Percentiles rank a stretch among this genome's conserved stretches.
These are phyloP conservation scores for Aspergillus ustus DNA, from an alignment of 2,329 filamentous ascomycete genomes.

Conservation along the genomic window DNA sequence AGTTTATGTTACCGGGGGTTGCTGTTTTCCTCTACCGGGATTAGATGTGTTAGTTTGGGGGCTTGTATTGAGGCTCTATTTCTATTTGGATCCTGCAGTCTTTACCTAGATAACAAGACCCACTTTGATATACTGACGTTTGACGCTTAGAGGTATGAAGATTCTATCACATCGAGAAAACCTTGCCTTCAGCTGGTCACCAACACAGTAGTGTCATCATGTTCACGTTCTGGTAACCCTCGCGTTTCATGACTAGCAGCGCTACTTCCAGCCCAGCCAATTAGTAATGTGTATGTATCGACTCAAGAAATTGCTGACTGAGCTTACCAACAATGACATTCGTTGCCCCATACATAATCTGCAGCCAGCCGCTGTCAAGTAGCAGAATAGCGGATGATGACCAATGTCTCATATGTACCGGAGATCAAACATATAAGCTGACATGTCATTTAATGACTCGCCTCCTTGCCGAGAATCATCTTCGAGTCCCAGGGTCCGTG, in stretches of 20 bases:
- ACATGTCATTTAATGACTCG: background rate
- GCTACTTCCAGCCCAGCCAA: background rate
- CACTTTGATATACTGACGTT: background rate
- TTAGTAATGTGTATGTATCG: background rate
- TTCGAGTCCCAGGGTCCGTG: background rate
- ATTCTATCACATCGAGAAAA: too few species aligned
- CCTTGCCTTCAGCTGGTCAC: too few species aligned
- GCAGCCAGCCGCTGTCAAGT: conserved; percentile 3
- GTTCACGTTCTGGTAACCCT: background rate
- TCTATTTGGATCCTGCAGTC: background rate
- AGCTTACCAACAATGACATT: background rate
- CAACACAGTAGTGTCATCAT: background rate
- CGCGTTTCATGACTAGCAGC: background rate
- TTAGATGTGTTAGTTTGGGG: background rate
- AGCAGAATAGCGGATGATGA: background rate
- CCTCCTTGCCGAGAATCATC: background rate
- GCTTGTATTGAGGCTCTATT: background rate
- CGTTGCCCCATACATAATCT: background rate
- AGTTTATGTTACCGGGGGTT: background rate
- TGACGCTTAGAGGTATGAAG: too few species aligned
- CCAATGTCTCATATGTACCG: background rate
- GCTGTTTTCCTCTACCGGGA: background rate
- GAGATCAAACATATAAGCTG: background rate
- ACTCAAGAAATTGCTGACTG: background rate
- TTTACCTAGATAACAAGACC: background rate